Base-by-base conservation (phyloP, 2,329 filamentous ascomycete genomes). In the Aspergillus quadricinctus region DNA sequence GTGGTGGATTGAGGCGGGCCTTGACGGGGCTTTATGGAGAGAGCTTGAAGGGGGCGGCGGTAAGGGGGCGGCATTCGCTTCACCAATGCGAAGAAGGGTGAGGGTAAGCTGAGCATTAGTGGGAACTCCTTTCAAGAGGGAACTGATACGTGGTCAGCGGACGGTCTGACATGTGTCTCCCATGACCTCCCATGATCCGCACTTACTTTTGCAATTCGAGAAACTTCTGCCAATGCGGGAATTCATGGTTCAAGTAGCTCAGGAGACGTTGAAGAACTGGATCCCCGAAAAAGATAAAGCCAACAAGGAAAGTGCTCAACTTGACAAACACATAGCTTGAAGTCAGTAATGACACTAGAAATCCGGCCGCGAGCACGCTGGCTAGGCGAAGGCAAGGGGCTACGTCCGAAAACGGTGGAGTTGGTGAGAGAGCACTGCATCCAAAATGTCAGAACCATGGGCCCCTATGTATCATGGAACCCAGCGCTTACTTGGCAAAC, bases 31-130 rank as follows among this genome's bases (percentile, higher is more conserved):
- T 28, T 79, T 73, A 9, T 70, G 59, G 3, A 65, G 58, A 23
- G 78, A 73, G 17, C 69, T 71, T 17, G 41, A 29, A 1, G 83
- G 82, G 23, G 83, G 82, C 10, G 83, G 86, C 0, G 90, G 89
- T 0, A 95, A 73, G 0, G 91, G 91, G 0, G 89, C 87, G 62
- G 89, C 88, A 73, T 92, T 92, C 10, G 83, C 84, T 73, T 95
- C 91, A 43, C 90, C 90, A 29, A 93, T 85, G 4, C 91, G 88
- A 10, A 95, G 83, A 1, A 95, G 80, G 0, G 90, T 95, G 28
- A 95, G 77, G 0, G 90, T 86, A 19, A 95, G 82, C 67, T 96
- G 91, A 3, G 90, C 89, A 68, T 95, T 94, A 1, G 90, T 96
- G 0, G 91, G 91, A 0, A 94, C 86, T 2, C 90, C 89, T 67